phyloP scores from a whole-genome alignment of 192 early-diverging fungal species.

The Coemansia sp. region DNA sequence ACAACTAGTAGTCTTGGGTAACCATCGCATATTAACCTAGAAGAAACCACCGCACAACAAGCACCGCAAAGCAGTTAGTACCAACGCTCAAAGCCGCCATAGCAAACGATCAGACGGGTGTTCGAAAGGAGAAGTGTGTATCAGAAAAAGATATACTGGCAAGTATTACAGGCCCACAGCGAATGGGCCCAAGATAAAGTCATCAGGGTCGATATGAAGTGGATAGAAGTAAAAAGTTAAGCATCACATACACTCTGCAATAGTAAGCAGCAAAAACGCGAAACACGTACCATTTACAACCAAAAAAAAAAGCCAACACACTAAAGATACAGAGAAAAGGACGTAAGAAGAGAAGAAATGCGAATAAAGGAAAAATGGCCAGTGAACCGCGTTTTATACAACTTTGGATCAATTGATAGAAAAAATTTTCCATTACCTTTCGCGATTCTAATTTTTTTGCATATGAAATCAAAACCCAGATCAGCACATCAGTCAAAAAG shows the following conservation, averaged over 20 bases:
- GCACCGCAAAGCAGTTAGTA: background rate
- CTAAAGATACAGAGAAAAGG: background rate
- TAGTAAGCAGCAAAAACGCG: background rate
- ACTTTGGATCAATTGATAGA: background rate
- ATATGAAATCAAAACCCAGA: background rate
- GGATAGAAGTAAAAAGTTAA: conserved; percentile 38
- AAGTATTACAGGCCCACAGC: conserved; percentile 56
- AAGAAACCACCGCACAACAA: background rate
- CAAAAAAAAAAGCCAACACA: background rate
- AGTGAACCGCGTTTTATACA: background rate
- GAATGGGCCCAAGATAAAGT: conserved; percentile 42
- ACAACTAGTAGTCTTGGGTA: background rate
- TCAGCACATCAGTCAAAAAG: background rate
- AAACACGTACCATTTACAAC: background rate
- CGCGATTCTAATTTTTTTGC: background rate
- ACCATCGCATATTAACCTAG: background rate
- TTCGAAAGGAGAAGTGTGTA: background rate
- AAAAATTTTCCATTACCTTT: conserved; percentile 1
- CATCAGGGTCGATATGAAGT: conserved; percentile 53
- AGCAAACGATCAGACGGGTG: background rate
- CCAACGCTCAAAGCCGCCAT: background rate
- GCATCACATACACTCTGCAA: conserved; percentile 37
- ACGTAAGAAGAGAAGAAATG: conserved; percentile 7
- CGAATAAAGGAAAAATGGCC: background rate
- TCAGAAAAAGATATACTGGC: conserved; percentile 46